These are phyloP conservation scores for Hypoxylon sp. DNA, from an alignment of 2,329 filamentous ascomycete genomes.

Conservation along the genomic window DNA sequence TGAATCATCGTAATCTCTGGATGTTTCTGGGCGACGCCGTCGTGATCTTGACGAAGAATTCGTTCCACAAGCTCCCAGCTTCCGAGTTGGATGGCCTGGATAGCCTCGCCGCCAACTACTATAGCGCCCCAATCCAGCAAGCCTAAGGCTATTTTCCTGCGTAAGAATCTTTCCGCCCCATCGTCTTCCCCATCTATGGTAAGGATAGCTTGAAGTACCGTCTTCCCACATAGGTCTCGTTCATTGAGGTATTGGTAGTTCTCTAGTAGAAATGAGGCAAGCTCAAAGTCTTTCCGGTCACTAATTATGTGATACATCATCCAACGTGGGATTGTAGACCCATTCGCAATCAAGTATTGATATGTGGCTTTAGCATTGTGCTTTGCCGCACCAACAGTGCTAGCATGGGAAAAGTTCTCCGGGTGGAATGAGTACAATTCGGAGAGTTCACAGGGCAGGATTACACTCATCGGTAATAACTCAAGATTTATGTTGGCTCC, in stretches of 20 bases:
- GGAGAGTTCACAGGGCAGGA: no score
- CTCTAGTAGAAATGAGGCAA: not conserved
- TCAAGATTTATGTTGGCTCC: not conserved
- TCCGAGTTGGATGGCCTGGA: not conserved
- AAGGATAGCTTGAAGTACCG: not conserved
- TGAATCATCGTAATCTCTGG: not conserved
- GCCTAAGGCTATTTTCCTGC: not conserved
- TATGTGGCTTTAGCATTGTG: not conserved
- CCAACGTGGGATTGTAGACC: not conserved
- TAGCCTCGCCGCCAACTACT: not conserved
- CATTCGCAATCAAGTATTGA: not conserved
- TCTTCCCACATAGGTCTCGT: not conserved
- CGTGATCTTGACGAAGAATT: not conserved
- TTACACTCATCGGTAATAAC: not conserved
- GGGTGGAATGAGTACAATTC: no score
- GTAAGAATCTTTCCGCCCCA: not conserved
- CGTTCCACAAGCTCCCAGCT: not conserved
- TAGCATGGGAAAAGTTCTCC: not conserved
- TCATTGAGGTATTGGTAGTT: not conserved
- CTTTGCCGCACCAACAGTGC: not conserved
- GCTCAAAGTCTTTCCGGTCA: not conserved
- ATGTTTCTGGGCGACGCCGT: not conserved
- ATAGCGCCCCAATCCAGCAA: not conserved
- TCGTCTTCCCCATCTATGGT: not conserved
- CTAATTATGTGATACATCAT: not conserved